Percentiles rank a stretch among this genome's conserved stretches.
Conservation (phyloP, 108 stramenopile species). For the Pseudonitzschia delicatissima region DNA sequence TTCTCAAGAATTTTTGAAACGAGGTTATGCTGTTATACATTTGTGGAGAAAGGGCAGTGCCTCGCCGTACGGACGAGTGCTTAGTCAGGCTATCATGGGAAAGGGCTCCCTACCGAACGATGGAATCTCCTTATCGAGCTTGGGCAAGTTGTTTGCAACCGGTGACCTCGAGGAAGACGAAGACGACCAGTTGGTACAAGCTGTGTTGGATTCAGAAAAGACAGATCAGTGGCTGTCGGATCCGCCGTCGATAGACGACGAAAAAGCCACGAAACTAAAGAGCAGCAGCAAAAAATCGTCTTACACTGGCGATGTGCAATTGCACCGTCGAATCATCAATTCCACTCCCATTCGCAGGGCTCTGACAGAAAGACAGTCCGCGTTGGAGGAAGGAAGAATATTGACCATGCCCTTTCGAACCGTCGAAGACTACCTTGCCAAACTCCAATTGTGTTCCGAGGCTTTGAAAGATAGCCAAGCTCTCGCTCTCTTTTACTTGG, state of each 20-base stretch:
- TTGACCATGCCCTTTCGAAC: conserved; percentile 77
- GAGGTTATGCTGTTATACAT: conserved; percentile 93
- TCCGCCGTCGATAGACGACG: neutral
- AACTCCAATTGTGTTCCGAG: conserved; percentile 57
- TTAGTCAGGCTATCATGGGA: conserved; percentile 51
- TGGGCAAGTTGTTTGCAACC: conserved; percentile 63
- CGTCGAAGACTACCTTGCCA: conserved; percentile 84
- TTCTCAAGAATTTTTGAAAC: conserved; percentile 55
- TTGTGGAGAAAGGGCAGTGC: conserved; percentile 74
- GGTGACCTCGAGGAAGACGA: conserved; percentile 36
- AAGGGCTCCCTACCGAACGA: conserved; percentile 33
- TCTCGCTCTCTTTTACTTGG: conserved; percentile 78
- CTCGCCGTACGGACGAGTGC: conserved; percentile 70
- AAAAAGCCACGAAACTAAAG: neutral
- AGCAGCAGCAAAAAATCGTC: conserved; percentile 13
- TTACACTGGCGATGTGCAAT: conserved; percentile 17
- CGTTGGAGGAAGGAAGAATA: conserved; percentile 53
- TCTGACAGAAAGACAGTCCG: conserved; percentile 42
- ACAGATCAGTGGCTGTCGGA: conserved; percentile 49
- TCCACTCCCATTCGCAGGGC: conserved; percentile 50
- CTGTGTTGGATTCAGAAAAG: conserved; percentile 33
- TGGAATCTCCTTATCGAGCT: conserved; percentile 41
- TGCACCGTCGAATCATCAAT: conserved; percentile 58
- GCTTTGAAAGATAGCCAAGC: conserved; percentile 52
- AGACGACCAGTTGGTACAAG: conserved; percentile 47